Evolutionary conservation across 2,329 filamentous ascomycete genomes (phyloP), one percentile per base, ranked within the genome.

Genomic region (Xylariales sp.): DNA sequence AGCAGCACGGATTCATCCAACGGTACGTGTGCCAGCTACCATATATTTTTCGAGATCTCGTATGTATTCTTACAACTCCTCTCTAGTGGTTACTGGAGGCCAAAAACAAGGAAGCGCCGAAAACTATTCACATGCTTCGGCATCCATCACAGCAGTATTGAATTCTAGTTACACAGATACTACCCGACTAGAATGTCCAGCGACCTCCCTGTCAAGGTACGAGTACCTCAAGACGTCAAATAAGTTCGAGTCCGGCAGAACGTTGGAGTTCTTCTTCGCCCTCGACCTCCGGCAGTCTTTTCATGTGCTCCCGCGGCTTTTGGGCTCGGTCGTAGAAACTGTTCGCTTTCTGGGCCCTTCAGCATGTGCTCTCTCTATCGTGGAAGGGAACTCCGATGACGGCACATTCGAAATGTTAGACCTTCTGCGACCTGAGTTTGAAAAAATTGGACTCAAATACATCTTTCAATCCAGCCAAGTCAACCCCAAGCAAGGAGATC

Each of bases 381-480:
- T 79, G 11, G 75, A 78, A 44, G 74, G 75, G 10, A 63, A 72
- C 47, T 78, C 74, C 0, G 48, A 62, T 15, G 75, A 80, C 41
- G 74, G 72, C 5, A 79, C 76, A 0, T 62, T 51, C 23, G 70
- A 76, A 23, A 58, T 78, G 6, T 61, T 81, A 2, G 40, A 55
- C 2, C 56, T 59, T 0, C 50, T 80, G 6, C 52, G 51, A 2
- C 48, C 56, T 1, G 55, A 60, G 4, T 49, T 81, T 0, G 50
- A 65, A 11, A 47, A 46, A 0, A 32, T 69, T 0, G 64, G 63
- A 4, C 44, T 61, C 2, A 41, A 45, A 1, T 78, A 74, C 48
- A 57, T 63, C 41, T 62, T 72, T 36, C 50, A 52, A 4, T 52
- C 58, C 3, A 73, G 64, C 41, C 50, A 59, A 3, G 52, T 74